phyloP scores from a whole-genome alignment of 2,329 filamentous ascomycete species.

The Aureobasidium mangrovei region DNA sequence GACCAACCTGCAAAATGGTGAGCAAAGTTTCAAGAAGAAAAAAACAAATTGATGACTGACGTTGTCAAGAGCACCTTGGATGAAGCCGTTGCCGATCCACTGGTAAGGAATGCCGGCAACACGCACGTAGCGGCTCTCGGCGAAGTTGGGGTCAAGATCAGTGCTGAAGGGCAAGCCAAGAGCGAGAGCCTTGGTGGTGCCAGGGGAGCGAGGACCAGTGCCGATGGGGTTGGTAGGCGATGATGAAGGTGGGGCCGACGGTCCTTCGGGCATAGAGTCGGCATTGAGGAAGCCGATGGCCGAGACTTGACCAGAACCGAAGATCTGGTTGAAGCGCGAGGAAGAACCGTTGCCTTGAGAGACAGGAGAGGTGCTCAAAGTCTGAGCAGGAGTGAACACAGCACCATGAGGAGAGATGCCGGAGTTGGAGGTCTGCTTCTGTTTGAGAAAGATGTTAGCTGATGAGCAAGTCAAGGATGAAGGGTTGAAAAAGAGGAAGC shows the following conservation, averaged over 20 bases:
- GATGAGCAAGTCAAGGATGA: background rate
- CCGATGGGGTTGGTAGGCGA: background rate
- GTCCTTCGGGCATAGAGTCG: background rate
- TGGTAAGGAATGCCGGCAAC: conserved; percentile 1
- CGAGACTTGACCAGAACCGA: background rate
- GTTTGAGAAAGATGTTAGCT: background rate
- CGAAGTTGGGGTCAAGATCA: conserved; percentile 1
- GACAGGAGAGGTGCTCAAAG: background rate
- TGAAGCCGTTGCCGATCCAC: background rate
- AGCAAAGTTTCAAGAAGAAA: background rate
- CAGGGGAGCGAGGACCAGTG: background rate
- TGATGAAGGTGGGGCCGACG: background rate
- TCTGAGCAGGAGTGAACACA: background rate
- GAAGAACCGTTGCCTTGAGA: background rate
- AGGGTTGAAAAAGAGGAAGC: background rate
- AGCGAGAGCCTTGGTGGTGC: background rate
- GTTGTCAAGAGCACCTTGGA: background rate
- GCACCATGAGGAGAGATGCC: background rate
- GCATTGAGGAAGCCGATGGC: background rate
- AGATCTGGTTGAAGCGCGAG: background rate
- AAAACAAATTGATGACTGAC: background rate
- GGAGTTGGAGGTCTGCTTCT: background rate
- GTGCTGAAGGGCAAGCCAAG: conserved; percentile 8
- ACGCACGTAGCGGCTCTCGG: background rate
- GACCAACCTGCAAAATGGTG: background rate